Evolutionary conservation across 257 asterid species (phyloP).

Genomic region (Fraxinus anomala): DNA sequence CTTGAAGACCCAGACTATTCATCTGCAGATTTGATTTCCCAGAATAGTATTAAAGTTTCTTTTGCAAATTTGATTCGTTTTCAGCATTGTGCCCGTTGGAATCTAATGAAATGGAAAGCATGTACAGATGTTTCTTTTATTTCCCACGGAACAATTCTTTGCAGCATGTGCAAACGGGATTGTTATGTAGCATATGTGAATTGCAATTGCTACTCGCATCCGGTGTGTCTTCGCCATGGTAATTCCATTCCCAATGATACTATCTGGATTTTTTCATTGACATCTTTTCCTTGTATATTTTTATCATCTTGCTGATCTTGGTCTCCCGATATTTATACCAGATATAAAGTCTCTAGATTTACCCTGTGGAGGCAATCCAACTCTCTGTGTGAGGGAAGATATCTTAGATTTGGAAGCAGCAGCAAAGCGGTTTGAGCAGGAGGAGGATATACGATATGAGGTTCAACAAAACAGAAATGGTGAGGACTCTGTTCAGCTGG

Average conservation of each 20-base stretch:
- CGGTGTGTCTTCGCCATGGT: conserved; percentile 96
- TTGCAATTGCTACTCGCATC: conserved; percentile 75
- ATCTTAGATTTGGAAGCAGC: conserved; percentile 71
- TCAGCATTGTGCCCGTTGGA: conserved; percentile 89
- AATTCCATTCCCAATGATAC: neutral
- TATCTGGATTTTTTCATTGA: neutral
- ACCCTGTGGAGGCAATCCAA: conserved; percentile 56
- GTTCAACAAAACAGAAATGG: conserved; percentile 45
- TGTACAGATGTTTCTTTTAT: conserved; percentile 51
- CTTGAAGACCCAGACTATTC: conserved; percentile 49
- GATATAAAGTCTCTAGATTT: conserved; percentile 59
- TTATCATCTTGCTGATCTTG: conserved; percentile 13
- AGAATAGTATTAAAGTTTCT: conserved; percentile 56
- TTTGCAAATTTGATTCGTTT: conserved; percentile 78
- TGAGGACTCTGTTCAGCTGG: conserved; percentile 50
- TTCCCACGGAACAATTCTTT: conserved; percentile 81
- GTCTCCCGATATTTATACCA: conserved; percentile 33
- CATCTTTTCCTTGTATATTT: neutral
- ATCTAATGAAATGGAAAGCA: conserved; percentile 54
- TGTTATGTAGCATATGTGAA: conserved; percentile 79
- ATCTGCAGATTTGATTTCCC: conserved; percentile 48
- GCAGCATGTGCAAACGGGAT: conserved; percentile 90
- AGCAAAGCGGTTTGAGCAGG: conserved; percentile 80
- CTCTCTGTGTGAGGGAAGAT: conserved; percentile 69
- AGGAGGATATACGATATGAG: conserved; percentile 45